Conservation (phyloP, 2,329 filamentous ascomycete species). For the Lachnellula suecica region DNA sequence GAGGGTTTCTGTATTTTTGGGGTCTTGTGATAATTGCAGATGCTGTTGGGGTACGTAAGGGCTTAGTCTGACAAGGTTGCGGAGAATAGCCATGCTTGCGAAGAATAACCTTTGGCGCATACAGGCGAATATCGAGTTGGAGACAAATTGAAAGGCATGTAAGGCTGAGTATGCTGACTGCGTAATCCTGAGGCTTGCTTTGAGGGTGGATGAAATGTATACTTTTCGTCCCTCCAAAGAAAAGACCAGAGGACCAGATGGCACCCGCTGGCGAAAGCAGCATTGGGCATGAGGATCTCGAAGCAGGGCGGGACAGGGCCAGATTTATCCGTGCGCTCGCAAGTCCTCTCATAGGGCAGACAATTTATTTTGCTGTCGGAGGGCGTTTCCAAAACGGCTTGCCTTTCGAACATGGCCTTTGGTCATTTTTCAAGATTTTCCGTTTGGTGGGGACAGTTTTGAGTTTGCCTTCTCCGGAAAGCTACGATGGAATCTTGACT, state of each 20-base stretch:
- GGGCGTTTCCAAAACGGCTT: neutral
- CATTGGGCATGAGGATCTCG: conserved; percentile 6
- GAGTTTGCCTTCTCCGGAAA: neutral
- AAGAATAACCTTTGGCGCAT: too few species aligned
- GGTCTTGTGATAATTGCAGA: too few species aligned
- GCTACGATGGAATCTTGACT: neutral
- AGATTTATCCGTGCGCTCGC: conserved; percentile 1
- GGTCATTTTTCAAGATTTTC: neutral
- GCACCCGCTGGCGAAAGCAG: neutral
- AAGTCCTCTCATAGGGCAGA: conserved; percentile 5
- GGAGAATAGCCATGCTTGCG: too few species aligned
- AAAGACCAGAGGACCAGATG: neutral
- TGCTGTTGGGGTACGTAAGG: too few species aligned
- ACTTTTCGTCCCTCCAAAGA: neutral
- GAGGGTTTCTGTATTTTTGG: too few species aligned
- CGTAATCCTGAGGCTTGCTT: too few species aligned
- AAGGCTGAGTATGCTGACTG: neutral
- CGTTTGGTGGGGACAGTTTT: neutral
- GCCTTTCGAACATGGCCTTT: neutral
- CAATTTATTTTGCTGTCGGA: neutral
- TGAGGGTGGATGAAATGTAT: too few species aligned
- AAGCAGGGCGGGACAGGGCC: conserved; percentile 1
- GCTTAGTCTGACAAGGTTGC: too few species aligned
- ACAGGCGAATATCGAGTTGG: neutral
- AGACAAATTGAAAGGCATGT: neutral